Evolutionary conservation across 768 basidiomycete species (phyloP), one percentile per base, ranked within the genome.

Genomic region (Suillus spraguei): DNA sequence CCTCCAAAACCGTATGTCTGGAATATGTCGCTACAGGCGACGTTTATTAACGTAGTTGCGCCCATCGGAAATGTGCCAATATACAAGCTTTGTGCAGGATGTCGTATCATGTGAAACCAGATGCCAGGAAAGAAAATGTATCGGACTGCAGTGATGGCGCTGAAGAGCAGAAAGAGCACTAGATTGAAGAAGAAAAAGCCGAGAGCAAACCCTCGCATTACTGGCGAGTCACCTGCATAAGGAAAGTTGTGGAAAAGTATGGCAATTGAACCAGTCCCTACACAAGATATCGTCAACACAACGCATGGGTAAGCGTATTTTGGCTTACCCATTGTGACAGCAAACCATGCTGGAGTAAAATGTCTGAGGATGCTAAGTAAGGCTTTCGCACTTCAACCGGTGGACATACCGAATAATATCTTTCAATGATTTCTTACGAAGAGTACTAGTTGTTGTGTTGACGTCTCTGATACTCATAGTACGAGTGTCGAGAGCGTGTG

Each of bases 151-250:
- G 82, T 82, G 35, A 85, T 71, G 7, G 66, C 68, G 22, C 74
- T 78, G 72, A 89, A 84, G 28, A 82, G 33, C 24, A 81, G 62
- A 72, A 88, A 90, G 9, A 90, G 77, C 2, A 69, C 65, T 41
- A 87, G 76, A 70, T 88, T 86, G 63, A 90, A 72, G 71, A 87
- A 80, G 75, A 88, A 88, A 68, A 90, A 79, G 5, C 79, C 72
- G 38, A 85, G 76, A 35, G 81, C 77, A 53, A 85, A 67, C 13
- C 72, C 71, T 56, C 75, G 74, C 66, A 86, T 79, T n/a, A 77
- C 66, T 13, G 66, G 63, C 5, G 81, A 79, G 38, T 75, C 72
- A 41, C 68, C 70, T 3, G 79, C 83, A 67, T 88, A 90, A 0
- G 87, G 89, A 68, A 87, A 87, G 11, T 70, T 78, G 44, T 81